These are phyloP conservation scores for Mycena haematopus DNA, from an alignment of 768 basidiomycete genomes.

Conservation along the genomic window DNA sequence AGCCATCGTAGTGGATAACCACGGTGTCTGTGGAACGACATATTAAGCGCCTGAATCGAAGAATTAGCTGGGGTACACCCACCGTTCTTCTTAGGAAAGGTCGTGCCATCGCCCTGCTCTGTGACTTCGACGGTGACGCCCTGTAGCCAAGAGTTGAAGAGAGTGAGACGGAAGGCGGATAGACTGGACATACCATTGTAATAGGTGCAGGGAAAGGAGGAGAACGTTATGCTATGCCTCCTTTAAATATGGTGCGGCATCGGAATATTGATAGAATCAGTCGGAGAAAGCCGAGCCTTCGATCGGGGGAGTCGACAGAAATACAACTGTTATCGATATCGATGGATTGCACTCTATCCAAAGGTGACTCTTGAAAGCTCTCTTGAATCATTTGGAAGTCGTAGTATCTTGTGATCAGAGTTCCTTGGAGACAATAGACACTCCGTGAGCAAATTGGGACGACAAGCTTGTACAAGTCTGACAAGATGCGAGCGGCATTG, in stretches of 20 bases:
- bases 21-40: constrained; percentile 62
- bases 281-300: constrained; percentile 2
- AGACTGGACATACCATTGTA: constrained; percentile 3
- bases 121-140: constrained; percentile 73
- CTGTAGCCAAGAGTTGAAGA: constrained; percentile 42
- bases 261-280: constrained; percentile 15
- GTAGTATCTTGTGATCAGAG: not conserved
- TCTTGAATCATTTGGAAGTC: not conserved
- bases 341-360: constrained; percentile 11
- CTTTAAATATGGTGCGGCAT: constrained; percentile 5
- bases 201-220: not conserved
- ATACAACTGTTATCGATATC: constrained; percentile 23
- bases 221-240: not conserved
- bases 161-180: no score
- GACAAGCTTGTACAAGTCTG: not conserved
- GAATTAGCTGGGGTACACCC: constrained; percentile 34
- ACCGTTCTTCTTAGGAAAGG: constrained; percentile 77
- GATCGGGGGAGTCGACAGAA: not conserved
- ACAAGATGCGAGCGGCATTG: not conserved
- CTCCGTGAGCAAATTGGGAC: not conserved
- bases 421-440: not conserved
- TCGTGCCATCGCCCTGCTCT: constrained; percentile 63
- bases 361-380: not conserved
- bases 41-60: constrained; percentile 19
- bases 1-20: constrained; percentile 82